Conservation (phyloP, 352 stramenopile genomes). For the Globisporangium orthogonon region DNA sequence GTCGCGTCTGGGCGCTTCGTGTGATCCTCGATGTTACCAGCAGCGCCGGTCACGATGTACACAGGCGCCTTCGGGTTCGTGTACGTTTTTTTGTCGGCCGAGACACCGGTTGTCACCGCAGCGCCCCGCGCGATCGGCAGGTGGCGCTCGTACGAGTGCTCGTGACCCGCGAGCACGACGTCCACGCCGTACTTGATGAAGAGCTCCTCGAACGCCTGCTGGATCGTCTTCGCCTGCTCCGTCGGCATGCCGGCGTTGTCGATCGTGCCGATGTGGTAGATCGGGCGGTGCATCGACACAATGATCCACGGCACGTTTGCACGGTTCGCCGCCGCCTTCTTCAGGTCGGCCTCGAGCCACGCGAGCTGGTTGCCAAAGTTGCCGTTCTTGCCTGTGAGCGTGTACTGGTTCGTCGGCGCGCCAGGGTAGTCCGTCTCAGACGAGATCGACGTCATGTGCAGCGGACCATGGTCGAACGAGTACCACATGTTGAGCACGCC, state of each 20-base stretch:
- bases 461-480: conserved; percentile 76
- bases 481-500: conserved; percentile 83
- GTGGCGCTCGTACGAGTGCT: conserved; percentile 83
- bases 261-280: conserved; percentile 24
- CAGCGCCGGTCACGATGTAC: conserved; percentile 56
- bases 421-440: conserved; percentile 61
- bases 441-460: conserved; percentile 85
- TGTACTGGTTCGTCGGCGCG: conserved; percentile 35
- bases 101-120: conserved; percentile 41
- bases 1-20: conserved; percentile 3
- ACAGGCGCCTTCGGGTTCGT: conserved; percentile 50
- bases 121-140: conserved; percentile 43
- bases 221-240: conserved; percentile 21
- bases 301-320: conserved; percentile 42
- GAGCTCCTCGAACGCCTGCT: conserved; percentile 72
- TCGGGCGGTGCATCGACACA: conserved; percentile 40
- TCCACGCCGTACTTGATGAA: conserved; percentile 87
- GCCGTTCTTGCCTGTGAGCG: conserved; percentile 25
- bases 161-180: conserved; percentile 76
- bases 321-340: conserved; percentile 37
- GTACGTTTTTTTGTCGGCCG: conserved; percentile 44
- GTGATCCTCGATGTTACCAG: conserved; percentile 54
- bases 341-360: conserved; percentile 45
- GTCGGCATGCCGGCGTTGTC: conserved; percentile 15
- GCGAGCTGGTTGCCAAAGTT: conserved; percentile 42